Conservation (phyloP, 2,329 filamentous ascomycete genomes). For the Macrophomina pseudophaseolina region DNA sequence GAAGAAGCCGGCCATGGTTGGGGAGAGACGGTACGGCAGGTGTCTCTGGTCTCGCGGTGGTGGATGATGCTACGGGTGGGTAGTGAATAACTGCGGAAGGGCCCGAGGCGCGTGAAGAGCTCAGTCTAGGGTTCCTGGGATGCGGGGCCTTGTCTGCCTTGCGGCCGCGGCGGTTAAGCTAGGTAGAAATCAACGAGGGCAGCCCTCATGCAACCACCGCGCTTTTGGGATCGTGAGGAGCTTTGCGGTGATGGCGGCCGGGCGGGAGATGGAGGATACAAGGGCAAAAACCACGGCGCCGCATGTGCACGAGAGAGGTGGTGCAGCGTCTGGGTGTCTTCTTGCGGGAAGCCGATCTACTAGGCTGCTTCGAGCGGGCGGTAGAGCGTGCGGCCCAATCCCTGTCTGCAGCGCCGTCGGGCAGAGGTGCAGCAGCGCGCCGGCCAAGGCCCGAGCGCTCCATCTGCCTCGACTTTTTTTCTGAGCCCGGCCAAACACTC, state of each 20-base stretch:
- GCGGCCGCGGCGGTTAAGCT: conserved; percentile 16
- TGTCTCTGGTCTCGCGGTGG: background rate
- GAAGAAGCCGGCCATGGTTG: conserved; percentile 86
- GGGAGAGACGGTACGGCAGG: background rate
- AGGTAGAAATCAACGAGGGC: conserved; percentile 14
- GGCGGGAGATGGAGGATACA: conserved; percentile 25
- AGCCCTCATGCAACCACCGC: conserved; percentile 3
- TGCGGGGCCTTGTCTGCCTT: conserved; percentile 25
- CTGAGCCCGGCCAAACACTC: background rate
- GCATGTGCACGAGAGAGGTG: conserved; percentile 25
- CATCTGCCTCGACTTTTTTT: conserved; percentile 15
- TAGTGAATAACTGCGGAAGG: conserved; percentile 23
- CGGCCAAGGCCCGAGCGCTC: conserved; percentile 13
- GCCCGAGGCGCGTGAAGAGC: conserved; percentile 24
- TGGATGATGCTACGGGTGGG: conserved; percentile 7
- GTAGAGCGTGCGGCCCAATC: conserved; percentile 6
- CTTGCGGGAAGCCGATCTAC: conserved; percentile 22
- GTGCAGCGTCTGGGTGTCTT: conserved; percentile 23
- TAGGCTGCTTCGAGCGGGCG: conserved; percentile 17
- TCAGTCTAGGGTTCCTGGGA: conserved; percentile 25
- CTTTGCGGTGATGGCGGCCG: conserved; percentile 12
- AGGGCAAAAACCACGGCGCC: conserved; percentile 22
- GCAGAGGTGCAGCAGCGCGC: conserved; percentile 7
- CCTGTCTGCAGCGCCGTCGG: conserved; percentile 2
- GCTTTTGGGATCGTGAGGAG: conserved; percentile 13